These are phyloP conservation scores for Colletotrichum spinosum DNA, from an alignment of 2,329 filamentous ascomycete genomes.

Conservation along the genomic window DNA sequence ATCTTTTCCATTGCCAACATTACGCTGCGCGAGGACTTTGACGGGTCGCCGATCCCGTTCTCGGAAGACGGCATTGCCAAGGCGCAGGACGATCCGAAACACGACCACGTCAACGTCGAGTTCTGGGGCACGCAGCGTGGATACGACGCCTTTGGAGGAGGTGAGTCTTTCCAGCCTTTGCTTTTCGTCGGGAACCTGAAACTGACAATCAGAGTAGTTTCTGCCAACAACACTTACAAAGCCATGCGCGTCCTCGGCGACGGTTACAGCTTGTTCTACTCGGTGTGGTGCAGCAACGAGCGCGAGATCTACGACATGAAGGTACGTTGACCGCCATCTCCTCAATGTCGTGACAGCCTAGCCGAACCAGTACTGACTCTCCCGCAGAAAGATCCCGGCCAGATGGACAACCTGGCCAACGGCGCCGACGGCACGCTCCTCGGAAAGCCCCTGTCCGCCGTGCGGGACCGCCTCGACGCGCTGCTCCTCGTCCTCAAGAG, in stretches of 20 bases:
- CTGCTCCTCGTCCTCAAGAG: constrained; percentile 71
- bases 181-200: too few species aligned
- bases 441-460: constrained; percentile 49
- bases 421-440: constrained; percentile 41
- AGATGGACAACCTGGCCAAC: constrained; percentile 59
- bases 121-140: constrained; percentile 59
- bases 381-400: constrained; percentile 61
- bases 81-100: constrained; percentile 42
- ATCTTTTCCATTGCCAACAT: constrained; percentile 60
- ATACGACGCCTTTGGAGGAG: constrained; percentile 21
- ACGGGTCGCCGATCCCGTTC: constrained; percentile 66
- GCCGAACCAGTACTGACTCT: neutral
- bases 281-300: constrained; percentile 77
- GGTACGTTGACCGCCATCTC: constrained; percentile 47
- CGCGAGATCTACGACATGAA: constrained; percentile 74
- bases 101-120: constrained; percentile 70
- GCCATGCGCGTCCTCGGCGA: constrained; percentile 64
- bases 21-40: constrained; percentile 61
- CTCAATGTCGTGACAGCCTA: neutral
- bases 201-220: constrained; percentile 6
- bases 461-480: constrained; percentile 65
- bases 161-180: neutral
- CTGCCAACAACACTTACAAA: constrained; percentile 70
- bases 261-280: constrained; percentile 72
- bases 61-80: constrained; percentile 38